Evolutionary conservation across 331 rosid genomes (phyloP).

Genomic region (Malus hybrid): DNA sequence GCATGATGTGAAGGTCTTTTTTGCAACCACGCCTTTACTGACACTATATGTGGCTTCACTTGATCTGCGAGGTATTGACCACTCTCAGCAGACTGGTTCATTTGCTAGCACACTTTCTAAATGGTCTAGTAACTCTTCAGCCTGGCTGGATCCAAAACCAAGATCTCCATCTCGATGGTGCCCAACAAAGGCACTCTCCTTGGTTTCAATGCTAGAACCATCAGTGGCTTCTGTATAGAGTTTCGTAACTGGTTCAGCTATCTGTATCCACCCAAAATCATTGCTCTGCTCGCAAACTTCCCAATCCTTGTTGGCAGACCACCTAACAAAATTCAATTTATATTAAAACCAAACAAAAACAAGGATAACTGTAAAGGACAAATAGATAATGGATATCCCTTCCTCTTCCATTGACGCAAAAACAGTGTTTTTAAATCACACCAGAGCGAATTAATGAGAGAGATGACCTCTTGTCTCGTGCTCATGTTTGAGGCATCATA

Average conservation of each 20-base stretch:
- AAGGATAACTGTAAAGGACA: neutral
- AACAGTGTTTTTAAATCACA: too few species aligned
- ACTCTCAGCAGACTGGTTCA: conserved; percentile 43
- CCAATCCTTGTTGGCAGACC: conserved; percentile 47
- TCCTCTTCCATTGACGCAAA: too few species aligned
- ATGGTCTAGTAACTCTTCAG: conserved; percentile 45
- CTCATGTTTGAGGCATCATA: too few species aligned
- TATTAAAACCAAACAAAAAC: neutral
- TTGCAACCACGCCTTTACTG: conserved; percentile 45
- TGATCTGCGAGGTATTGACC: conserved; percentile 42
- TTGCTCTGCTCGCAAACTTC: conserved; percentile 34
- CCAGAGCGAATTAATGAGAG: too few species aligned
- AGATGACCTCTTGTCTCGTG: too few species aligned
- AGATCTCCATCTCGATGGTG: conserved; percentile 49
- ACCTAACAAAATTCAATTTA: conserved; percentile 16
- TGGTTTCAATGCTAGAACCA: conserved; percentile 39
- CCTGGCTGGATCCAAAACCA: conserved; percentile 43
- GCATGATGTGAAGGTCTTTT: conserved; percentile 38
- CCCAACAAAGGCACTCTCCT: conserved; percentile 54
- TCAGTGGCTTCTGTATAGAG: conserved; percentile 48
- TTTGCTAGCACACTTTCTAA: conserved; percentile 48
- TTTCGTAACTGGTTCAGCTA: conserved; percentile 46
- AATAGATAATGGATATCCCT: conserved; percentile 17
- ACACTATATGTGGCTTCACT: conserved; percentile 51
- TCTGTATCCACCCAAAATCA: conserved; percentile 47